phyloP scores from a whole-genome alignment of 805 yeast genomes.

The Candida sanyiensis region DNA sequence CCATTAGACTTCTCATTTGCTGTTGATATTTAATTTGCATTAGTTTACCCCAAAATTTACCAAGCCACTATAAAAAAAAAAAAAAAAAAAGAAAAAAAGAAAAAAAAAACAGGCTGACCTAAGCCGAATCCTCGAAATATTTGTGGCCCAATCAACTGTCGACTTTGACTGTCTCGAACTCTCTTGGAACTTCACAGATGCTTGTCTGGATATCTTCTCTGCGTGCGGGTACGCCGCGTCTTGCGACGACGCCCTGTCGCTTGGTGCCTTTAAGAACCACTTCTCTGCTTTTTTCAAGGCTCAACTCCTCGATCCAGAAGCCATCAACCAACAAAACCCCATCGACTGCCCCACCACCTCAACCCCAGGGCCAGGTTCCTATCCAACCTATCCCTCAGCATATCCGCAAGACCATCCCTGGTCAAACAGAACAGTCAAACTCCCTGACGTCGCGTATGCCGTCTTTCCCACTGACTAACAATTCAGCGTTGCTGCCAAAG shows the following conservation, averaged over 20 bases:
- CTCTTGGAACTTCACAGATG: no score
- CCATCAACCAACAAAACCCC: conserved; percentile 1
- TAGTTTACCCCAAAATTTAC: no score
- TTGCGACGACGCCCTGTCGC: background rate
- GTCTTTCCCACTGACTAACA: conserved; percentile 58
- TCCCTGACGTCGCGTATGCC: conserved; percentile 57
- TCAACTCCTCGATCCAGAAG: conserved; percentile 8
- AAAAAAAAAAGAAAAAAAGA: no score
- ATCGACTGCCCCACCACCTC: background rate
- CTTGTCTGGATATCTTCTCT: background rate
- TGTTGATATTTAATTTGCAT: background rate
- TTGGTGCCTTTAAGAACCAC: background rate
- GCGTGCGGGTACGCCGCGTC: background rate
- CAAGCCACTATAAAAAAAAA: no score
- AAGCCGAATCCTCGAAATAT: no score
- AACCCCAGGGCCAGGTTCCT: conserved; percentile 2
- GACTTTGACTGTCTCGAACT: no score
- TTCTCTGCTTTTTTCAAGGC: background rate
- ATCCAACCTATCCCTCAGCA: conserved; percentile 19
- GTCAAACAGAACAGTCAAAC: conserved; percentile 30
- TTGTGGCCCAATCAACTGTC: no score
- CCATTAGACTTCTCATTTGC: background rate
- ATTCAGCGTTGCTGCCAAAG: conserved; percentile 65
- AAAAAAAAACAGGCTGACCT: no score
- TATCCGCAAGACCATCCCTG: conserved; percentile 23